Percentiles rank a stretch among this genome's conserved stretches.
These are phyloP conservation scores for Phaeotremella fagi DNA, from an alignment of 768 basidiomycete species.

Conservation along the genomic window DNA sequence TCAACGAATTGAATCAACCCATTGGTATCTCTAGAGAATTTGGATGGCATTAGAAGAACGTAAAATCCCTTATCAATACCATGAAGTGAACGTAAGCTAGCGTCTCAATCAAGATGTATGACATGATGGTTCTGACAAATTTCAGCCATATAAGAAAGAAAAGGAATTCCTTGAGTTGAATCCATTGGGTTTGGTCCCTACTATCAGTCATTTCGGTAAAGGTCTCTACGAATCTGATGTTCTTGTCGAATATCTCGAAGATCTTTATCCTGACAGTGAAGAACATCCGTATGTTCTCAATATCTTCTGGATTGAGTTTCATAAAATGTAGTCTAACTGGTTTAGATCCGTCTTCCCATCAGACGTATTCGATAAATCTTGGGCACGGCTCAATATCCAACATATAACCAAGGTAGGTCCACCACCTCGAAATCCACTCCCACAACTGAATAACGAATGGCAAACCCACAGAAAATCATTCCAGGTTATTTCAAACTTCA, in stretches of 20 bases:
- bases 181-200: slow-evolving; percentile 75
- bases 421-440: neutral
- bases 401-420: slow-evolving; percentile 51
- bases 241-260: slow-evolving; percentile 72
- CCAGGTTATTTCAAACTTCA: slow-evolving; percentile 57
- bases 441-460: neutral
- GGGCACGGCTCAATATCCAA: slow-evolving; percentile 22
- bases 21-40: slow-evolving; percentile 54
- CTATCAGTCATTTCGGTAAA: slow-evolving; percentile 55
- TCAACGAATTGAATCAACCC: neutral
- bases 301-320: too few species aligned
- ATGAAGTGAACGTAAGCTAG: slow-evolving; percentile 19
- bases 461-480: slow-evolving; percentile 50
- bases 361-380: slow-evolving; percentile 14
- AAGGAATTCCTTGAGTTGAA: slow-evolving; percentile 72
- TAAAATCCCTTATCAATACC: slow-evolving; percentile 60
- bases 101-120: neutral
- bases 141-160: slow-evolving; percentile 65
- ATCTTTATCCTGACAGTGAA: slow-evolving; percentile 52
- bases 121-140: neutral
- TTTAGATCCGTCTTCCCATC: slow-evolving; percentile 55
- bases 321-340: slow-evolving; percentile 48
- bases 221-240: slow-evolving; percentile 74
- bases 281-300: slow-evolving; percentile 54
- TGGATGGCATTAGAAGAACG: slow-evolving; percentile 73